Evolutionary conservation across 139 green algal species (phyloP).

Genomic region (Desmodesmus armatus): DNA sequence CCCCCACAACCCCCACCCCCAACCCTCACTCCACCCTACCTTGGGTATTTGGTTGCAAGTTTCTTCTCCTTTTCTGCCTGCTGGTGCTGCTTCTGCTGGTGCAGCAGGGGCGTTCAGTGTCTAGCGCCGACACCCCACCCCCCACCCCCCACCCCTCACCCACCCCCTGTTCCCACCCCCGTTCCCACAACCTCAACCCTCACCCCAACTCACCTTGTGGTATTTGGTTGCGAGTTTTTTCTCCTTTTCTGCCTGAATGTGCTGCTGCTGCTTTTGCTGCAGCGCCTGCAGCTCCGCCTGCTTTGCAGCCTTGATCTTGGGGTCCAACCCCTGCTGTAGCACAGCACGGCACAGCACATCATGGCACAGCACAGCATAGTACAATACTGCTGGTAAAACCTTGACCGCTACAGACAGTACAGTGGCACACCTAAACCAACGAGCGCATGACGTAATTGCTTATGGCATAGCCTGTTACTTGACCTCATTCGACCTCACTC

Average conservation of each 20-base stretch:
- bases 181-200: neutral
- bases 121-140: neutral
- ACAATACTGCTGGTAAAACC: too few species aligned
- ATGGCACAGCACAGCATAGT: neutral
- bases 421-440: too few species aligned
- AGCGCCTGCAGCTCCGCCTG: conserved; percentile 73
- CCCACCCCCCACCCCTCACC: neutral
- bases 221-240: conserved; percentile 76
- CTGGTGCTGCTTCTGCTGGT: neutral
- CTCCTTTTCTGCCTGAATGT: conserved; percentile 62
- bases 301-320: conserved; percentile 57
- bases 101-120: neutral
- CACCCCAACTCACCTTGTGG: conserved; percentile 72
- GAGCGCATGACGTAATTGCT: too few species aligned
- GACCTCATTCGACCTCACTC: too few species aligned
- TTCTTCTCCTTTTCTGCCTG: neutral
- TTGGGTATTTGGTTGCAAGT: conserved; percentile 79
- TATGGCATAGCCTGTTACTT: too few species aligned
- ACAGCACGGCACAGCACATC: too few species aligned
- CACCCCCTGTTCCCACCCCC: neutral
- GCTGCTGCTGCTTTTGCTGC: conserved; percentile 32
- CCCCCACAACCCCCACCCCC: neutral
- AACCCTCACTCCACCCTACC: conserved; percentile 47
- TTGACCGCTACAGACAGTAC: too few species aligned
- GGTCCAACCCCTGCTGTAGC: conserved; percentile 56